Conservation (phyloP, 2,329 filamentous ascomycete genomes). For the Diaporthe vexans region DNA sequence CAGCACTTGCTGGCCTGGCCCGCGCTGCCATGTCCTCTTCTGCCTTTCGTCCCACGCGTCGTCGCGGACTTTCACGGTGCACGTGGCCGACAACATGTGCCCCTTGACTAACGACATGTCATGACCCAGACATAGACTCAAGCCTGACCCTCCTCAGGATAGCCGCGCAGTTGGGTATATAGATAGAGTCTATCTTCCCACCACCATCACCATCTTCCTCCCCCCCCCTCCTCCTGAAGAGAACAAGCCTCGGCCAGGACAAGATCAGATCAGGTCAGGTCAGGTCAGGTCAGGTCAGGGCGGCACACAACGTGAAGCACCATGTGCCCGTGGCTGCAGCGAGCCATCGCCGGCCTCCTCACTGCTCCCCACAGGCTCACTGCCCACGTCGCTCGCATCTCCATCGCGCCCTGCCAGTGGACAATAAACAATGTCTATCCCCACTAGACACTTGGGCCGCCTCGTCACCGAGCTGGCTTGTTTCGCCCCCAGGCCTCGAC, state of each 20-base stretch:
- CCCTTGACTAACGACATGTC: neutral
- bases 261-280: too few relatives aligned
- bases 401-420: neutral
- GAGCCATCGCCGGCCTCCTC: neutral
- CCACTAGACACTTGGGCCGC: neutral
- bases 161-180: neutral
- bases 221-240: neutral
- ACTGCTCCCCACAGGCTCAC: neutral
- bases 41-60: neutral
- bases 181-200: too few relatives aligned
- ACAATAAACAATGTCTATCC: neutral
- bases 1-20: too few relatives aligned
- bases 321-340: slow-evolving; percentile 4
- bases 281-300: too few relatives aligned
- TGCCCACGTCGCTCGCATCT: neutral
- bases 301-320: neutral
- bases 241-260: neutral
- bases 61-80: neutral
- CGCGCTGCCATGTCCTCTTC: neutral
- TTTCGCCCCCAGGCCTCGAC: neutral
- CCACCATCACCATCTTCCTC: neutral
- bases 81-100: neutral
- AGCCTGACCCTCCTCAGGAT: neutral
- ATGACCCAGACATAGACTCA: neutral
- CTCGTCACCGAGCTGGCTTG: neutral